phyloP scores from a whole-genome alignment of 73 alveolate species.

The Paramecium primaurelia region DNA sequence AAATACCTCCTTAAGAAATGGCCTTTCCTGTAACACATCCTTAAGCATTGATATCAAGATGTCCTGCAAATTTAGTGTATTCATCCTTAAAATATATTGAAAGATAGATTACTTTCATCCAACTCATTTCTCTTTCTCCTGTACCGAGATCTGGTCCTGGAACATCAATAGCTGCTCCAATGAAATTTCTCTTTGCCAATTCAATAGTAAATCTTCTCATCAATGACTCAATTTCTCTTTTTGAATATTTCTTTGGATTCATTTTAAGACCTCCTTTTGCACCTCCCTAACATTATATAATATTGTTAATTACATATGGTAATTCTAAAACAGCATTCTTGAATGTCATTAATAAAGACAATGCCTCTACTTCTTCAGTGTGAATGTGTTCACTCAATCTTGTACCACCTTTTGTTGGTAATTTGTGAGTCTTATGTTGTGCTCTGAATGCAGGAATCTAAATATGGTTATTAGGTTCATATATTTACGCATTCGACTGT shows the following conservation, averaged over 20 bases:
- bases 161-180: constrained; percentile 84
- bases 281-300: constrained; percentile 68
- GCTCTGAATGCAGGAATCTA: constrained; percentile 82
- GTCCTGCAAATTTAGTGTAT: constrained; percentile 63
- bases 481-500: constrained; percentile 62
- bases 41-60: constrained; percentile 75
- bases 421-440: constrained; percentile 76
- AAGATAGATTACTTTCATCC: constrained; percentile 79
- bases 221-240: constrained; percentile 78
- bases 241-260: constrained; percentile 74
- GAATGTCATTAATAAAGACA: constrained; percentile 82
- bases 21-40: constrained; percentile 89
- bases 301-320: constrained; percentile 60
- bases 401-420: constrained; percentile 89
- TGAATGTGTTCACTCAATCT: constrained; percentile 74
- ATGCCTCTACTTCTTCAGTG: constrained; percentile 82
- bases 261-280: constrained; percentile 86
- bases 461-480: background rate
- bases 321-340: constrained; percentile 76
- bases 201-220: constrained; percentile 87
- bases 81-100: background rate
- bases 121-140: constrained; percentile 81
- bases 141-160: constrained; percentile 94
- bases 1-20: constrained; percentile 80
- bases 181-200: constrained; percentile 81